Evolutionary conservation across 2,329 filamentous ascomycete genomes (phyloP).

Genomic region (Nothophaeocryptopus gaeumannii): DNA sequence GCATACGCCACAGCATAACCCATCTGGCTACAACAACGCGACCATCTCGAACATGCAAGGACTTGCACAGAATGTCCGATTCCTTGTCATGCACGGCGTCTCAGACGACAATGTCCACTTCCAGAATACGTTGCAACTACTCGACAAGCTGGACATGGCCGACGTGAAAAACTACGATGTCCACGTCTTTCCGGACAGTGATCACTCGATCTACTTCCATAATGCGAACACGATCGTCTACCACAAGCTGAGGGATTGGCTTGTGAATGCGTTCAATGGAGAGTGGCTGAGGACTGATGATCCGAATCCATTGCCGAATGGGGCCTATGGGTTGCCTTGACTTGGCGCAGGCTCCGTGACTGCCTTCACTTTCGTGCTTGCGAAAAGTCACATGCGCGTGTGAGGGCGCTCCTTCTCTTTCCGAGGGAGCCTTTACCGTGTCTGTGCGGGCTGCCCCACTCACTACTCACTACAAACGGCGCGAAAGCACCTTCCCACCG

Average conservation of each 20-base stretch:
- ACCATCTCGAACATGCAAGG: slow-evolving; percentile 72
- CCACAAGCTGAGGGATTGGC: slow-evolving; percentile 84
- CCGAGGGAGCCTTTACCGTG: too few relatives aligned
- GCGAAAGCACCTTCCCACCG: too few relatives aligned
- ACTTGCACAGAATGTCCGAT: slow-evolving; percentile 73
- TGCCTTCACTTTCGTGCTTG: too few relatives aligned
- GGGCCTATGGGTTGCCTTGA: too few relatives aligned
- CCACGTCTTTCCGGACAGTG: slow-evolving; percentile 92
- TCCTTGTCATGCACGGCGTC: slow-evolving; percentile 94
- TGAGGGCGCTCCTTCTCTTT: too few relatives aligned
- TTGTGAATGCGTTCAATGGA: slow-evolving; percentile 96
- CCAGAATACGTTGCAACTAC: slow-evolving; percentile 83
- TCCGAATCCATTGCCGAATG: slow-evolving; percentile 44
- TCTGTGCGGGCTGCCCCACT: too few relatives aligned
- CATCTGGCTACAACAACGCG: slow-evolving; percentile 70
- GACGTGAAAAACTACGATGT: slow-evolving; percentile 92
- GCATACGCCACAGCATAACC: slow-evolving; percentile 85
- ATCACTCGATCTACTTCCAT: slow-evolving; percentile 94
- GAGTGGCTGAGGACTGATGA: slow-evolving; percentile 71
- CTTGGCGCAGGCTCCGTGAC: too few relatives aligned
- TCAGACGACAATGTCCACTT: slow-evolving; percentile 97
- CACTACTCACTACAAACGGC: too few relatives aligned
- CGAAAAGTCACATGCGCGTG: too few relatives aligned
- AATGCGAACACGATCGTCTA: slow-evolving; percentile 89
- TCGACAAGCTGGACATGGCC: slow-evolving; percentile 80